These are phyloP conservation scores for Aspergillus intermedius DNA, from an alignment of 2,329 filamentous ascomycete species.

Conservation along the genomic window DNA sequence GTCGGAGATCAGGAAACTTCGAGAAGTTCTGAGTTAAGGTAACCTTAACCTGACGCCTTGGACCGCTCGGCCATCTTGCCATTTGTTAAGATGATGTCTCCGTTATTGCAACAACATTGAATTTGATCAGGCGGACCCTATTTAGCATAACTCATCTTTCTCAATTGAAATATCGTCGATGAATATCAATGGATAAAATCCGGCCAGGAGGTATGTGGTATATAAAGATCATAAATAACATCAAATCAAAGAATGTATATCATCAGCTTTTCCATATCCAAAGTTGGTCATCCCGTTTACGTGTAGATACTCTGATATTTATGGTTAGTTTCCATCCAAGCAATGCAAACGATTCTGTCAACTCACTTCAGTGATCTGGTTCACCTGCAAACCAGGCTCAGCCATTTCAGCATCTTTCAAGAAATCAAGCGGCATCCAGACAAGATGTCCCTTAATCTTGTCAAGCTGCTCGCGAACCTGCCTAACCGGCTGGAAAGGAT, in stretches of 20 bases:
- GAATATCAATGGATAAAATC: too few species aligned
- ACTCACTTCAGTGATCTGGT: constrained; percentile 79
- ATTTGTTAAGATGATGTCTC: too few species aligned
- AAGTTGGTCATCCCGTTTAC: constrained; percentile 6
- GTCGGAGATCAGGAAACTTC: too few species aligned
- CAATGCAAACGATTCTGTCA: not conserved
- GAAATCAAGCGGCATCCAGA: constrained; percentile 93
- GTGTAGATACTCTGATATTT: constrained; percentile 29
- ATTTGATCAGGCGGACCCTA: too few species aligned
- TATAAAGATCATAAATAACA: not conserved
- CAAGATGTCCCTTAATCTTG: constrained; percentile 77
- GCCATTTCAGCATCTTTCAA: constrained; percentile 81
- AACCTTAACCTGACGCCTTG: too few species aligned
- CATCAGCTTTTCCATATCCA: not conserved
- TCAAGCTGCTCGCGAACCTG: constrained; percentile 71
- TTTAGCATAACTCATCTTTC: too few species aligned
- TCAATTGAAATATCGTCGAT: too few species aligned
- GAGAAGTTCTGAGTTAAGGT: too few species aligned
- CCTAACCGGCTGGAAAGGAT: constrained; percentile 64
- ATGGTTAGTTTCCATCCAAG: constrained; percentile 8
- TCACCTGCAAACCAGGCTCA: constrained; percentile 78
- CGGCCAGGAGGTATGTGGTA: too few species aligned
- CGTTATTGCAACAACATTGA: too few species aligned
- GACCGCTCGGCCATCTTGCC: too few species aligned
- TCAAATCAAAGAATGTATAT: not conserved